Evolutionary conservation across 495 filamentous ascomycete species (phyloP).

Genomic region (Extremus antarcticus): DNA sequence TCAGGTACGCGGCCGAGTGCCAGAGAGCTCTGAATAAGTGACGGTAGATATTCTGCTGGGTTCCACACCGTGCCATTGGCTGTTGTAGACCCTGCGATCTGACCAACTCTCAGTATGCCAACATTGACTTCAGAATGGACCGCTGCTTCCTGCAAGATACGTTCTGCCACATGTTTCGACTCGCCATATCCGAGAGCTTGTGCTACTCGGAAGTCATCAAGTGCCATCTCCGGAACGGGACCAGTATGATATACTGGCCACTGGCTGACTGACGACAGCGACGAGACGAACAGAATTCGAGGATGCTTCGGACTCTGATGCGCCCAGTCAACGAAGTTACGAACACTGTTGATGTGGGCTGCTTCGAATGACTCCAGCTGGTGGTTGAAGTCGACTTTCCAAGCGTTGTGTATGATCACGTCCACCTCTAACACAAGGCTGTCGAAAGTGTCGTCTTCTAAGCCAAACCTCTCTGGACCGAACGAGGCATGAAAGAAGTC

Average conservation of each 20-base stretch:
- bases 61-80: conserved; percentile 7
- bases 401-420: conserved; percentile 37
- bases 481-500: conserved; percentile 22
- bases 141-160: conserved; percentile 4
- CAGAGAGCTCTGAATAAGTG: conserved; percentile 1
- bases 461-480: conserved; percentile 11
- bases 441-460: conserved; percentile 14
- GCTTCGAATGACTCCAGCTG: conserved; percentile 28
- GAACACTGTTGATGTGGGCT: neutral
- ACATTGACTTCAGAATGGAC: neutral
- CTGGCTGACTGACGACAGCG: conserved; percentile 4
- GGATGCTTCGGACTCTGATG: neutral
- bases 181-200: conserved; percentile 9
- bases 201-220: conserved; percentile 4
- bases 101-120: conserved; percentile 4
- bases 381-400: conserved; percentile 38
- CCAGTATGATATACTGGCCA: conserved; percentile 1
- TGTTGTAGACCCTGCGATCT: conserved; percentile 9
- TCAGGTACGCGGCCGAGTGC: conserved; percentile 4
- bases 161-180: conserved; percentile 11
- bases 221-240: conserved; percentile 1
- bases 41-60: conserved; percentile 9
- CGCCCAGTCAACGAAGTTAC: conserved; percentile 4
- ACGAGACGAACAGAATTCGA: conserved; percentile 12
- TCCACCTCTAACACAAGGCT: conserved; percentile 15